Evolutionary conservation across 495 filamentous ascomycete species (phyloP), one percentile per base, ranked within the genome.

Genomic region (Aspergillus coremiiformis): DNA sequence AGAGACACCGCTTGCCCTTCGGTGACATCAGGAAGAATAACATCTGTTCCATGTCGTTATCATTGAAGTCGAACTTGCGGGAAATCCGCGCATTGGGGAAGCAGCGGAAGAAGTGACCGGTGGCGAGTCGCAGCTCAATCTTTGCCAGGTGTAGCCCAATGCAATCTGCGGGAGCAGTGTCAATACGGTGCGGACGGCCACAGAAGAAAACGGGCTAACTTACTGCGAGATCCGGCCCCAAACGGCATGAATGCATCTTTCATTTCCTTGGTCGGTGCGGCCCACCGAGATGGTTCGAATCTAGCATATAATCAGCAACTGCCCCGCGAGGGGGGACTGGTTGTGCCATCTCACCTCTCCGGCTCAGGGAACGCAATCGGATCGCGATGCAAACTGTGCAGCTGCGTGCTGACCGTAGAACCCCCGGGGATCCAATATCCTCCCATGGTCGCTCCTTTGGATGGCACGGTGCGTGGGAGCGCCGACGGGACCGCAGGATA

Each of bases 171-270:
- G 46, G 26, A 48, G 19, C 19, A 47, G 12, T 24, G 26, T 47
- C 32, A 21, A 10, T 39, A 5, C 39, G 7, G 5, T 7, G 39
- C 12, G 39, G 20, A 5, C 8, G 17, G 8, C 4, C 12, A 9
- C 21, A 19, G 4, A 27, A 27, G 8, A 27, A 8, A 14, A 8
- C 35, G 32, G 19, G 15, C 17, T 39, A 11, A 66, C 64, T 54
- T 48, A 69, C 69, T 63, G 29, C 74, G 66, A 20, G 63, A 67
- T 7, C 78, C 80, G 15, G 66, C 77, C 0, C 80, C 78, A 56
- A 79, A 84, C 0, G 78, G 67, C 47, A 80, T 57, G 12, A 75
- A 78, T 5, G 69, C 66, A 30, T 79, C 69, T 49, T 77, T 80
- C 75, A 81, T 80, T 11, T 58, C 70, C 39, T 69, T 71, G 0